A percentile compares a stretch with the other conserved stretches of the same genome.
Evolutionary conservation across 2,329 filamentous ascomycete genomes (phyloP).

Genomic region (Colletotrichum chlorophyti): DNA sequence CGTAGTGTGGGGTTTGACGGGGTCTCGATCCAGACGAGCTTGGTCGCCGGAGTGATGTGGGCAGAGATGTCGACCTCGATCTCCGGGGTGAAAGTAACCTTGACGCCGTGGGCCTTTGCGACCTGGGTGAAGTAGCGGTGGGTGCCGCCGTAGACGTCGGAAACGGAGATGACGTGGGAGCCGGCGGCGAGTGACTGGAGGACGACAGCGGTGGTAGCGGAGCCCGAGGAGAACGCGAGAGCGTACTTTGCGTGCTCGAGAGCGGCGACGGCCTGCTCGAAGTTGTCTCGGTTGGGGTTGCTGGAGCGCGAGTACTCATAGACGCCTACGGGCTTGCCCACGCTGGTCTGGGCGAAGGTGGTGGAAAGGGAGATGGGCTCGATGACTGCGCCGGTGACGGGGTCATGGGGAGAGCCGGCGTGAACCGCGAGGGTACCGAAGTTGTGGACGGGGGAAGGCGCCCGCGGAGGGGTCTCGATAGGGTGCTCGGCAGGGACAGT

Average conservation of each 20-base stretch:
- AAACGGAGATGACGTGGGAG: constrained; percentile 94
- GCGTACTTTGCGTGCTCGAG: constrained; percentile 93
- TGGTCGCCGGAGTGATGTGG: constrained; percentile 88
- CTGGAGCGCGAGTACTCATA: constrained; percentile 95
- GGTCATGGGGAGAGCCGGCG: constrained; percentile 89
- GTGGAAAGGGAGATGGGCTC: constrained; percentile 95
- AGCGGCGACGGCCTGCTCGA: constrained; percentile 88
- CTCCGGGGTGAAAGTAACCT: constrained; percentile 91
- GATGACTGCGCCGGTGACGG: constrained; percentile 92
- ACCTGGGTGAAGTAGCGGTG: constrained; percentile 99
- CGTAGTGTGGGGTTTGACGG: constrained; percentile 94
- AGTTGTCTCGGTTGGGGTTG: constrained; percentile 95
- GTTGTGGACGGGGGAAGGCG: constrained; percentile 72
- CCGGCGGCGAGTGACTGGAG: constrained; percentile 90
- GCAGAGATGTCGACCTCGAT: constrained; percentile 88
- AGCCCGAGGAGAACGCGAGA: constrained; percentile 92
- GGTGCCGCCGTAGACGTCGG: constrained; percentile 96
- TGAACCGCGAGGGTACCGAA: constrained; percentile 97
- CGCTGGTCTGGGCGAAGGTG: constrained; percentile 89
- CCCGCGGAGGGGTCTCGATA: constrained; percentile 35
- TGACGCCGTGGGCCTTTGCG: constrained; percentile 89
- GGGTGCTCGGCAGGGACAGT: constrained; percentile 40
- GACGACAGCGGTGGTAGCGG: constrained; percentile 90
- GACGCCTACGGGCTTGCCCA: constrained; percentile 84
- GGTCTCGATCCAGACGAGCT: constrained; percentile 95